Conservation (phyloP, 306 rosid genomes). For the Cicer pinnatifidum region DNA sequence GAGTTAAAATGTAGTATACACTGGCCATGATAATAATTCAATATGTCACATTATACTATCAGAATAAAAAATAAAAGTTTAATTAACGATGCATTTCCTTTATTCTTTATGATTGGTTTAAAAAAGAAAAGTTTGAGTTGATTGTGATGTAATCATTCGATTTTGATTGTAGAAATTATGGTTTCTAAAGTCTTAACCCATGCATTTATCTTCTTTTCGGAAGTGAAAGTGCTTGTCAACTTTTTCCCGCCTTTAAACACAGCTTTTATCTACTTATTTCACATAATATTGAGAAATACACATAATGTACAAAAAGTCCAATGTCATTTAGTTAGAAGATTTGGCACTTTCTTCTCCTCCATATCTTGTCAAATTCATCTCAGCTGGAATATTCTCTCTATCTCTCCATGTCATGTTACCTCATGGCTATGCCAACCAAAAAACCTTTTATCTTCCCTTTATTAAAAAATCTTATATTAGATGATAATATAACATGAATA, state of each 20-base stretch:
- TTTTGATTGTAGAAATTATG: neutral
- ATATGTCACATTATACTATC: too few species aligned
- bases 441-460: neutral
- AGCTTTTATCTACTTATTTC: constrained; percentile 28
- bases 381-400: constrained; percentile 35
- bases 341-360: constrained; percentile 38
- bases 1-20: too few species aligned
- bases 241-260: constrained; percentile 30
- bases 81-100: too few species aligned
- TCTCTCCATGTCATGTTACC: neutral
- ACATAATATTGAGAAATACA: constrained; percentile 38
- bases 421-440: neutral
- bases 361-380: constrained; percentile 13
- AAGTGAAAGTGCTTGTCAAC: constrained; percentile 32
- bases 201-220: constrained; percentile 26
- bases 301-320: constrained; percentile 32
- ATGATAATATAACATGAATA: too few species aligned
- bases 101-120: too few species aligned
- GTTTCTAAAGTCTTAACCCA: constrained; percentile 8
- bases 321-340: constrained; percentile 27
- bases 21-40: too few species aligned
- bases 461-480: too few species aligned
- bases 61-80: too few species aligned
- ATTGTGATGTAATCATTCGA: neutral
- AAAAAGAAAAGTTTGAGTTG: neutral